Evolutionary conservation across 192 early-diverging fungal genomes (phyloP), one percentile per base, ranked within the genome.

Genomic region (Coemansia erecta): DNA sequence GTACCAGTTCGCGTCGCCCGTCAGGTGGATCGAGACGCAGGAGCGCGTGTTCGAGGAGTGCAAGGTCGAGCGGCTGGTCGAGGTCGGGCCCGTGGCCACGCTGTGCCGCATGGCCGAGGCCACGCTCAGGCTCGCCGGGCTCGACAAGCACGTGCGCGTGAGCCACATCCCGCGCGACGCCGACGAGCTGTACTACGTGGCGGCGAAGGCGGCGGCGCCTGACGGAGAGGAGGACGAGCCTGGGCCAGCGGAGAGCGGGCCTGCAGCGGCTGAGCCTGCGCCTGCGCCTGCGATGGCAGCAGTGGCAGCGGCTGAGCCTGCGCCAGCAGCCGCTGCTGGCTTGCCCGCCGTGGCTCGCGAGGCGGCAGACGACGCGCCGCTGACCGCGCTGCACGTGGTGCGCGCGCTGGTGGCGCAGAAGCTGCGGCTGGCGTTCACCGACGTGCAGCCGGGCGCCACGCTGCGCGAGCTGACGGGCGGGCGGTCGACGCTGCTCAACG

Each of bases 1-100:
- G 24, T 93, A 98, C 69, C 95, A 98, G 81, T 96, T 98, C 71
- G 95, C 95, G 10, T 91, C 88, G 42, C 90, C 95, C 26, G 95
- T 98, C 28, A 82, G 89, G 57, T 98, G 95, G 95, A 96, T 98
- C 66, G 93, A 94, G 73, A 95, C 94, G 18, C 94, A 96, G 77
- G 90, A 95, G 55, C 77, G 82, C 41, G 78, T 98, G 55, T 90
- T 98, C 72, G 81, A 84, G 64, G 80, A 89, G 66, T 89, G 85
- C 68, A 74, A 84, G 28, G 87, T 93, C 40, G 87, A 89, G 65
- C 85, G 91, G 35, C 44, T 98, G 41, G 88, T 98, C 49, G 95
- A 98, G 68, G 84, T 96, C 24, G 95, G 95, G 24, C 90, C 95
- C 21, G 81, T 73, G 61, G 90, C 95, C 24, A 94, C 92, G 48